Percentiles rank a stretch among this genome's conserved stretches.
Evolutionary conservation across 352 stramenopile species (phyloP).

Genomic region (Globisporangium ultimum): DNA sequence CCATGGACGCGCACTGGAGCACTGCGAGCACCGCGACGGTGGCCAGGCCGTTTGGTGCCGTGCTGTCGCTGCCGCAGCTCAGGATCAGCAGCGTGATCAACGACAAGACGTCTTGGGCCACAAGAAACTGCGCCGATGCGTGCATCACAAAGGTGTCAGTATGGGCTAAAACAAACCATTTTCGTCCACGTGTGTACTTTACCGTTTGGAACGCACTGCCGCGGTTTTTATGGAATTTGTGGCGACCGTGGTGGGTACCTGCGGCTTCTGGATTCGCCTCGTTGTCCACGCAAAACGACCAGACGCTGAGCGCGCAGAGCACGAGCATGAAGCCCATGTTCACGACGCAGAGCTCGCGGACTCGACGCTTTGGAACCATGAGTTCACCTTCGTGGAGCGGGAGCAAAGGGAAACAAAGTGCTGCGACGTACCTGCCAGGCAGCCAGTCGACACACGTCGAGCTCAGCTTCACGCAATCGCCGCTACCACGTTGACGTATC

Average conservation of each 20-base stretch:
- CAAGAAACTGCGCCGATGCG: conserved; percentile 28
- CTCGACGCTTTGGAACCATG: conserved; percentile 24
- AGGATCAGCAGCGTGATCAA: conserved; percentile 42
- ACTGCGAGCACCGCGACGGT: conserved; percentile 31
- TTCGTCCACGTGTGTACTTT: too few species aligned
- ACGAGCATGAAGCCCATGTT: conserved; percentile 30
- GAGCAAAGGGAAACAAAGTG: background rate
- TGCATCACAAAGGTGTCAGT: too few species aligned
- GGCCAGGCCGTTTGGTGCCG: conserved; percentile 30
- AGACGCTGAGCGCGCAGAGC: conserved; percentile 37
- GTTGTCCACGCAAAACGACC: conserved; percentile 13
- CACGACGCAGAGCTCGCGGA: conserved; percentile 30
- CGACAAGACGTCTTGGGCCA: conserved; percentile 41
- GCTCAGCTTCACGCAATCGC: conserved; percentile 43
- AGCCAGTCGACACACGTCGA: conserved; percentile 25
- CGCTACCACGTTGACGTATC: conserved; percentile 7
- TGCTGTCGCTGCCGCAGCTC: conserved; percentile 22
- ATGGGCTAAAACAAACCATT: background rate
- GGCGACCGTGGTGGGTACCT: background rate
- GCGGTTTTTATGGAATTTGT: conserved; percentile 4
- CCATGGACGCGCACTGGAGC: conserved; percentile 37
- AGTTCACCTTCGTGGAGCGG: too few species aligned
- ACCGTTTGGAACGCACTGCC: conserved; percentile 12
- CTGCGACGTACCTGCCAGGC: conserved; percentile 27
- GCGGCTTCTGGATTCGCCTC: background rate